Evolutionary conservation across 352 stramenopile species (phyloP).

Genomic region (Phytopythium aichiense): DNA sequence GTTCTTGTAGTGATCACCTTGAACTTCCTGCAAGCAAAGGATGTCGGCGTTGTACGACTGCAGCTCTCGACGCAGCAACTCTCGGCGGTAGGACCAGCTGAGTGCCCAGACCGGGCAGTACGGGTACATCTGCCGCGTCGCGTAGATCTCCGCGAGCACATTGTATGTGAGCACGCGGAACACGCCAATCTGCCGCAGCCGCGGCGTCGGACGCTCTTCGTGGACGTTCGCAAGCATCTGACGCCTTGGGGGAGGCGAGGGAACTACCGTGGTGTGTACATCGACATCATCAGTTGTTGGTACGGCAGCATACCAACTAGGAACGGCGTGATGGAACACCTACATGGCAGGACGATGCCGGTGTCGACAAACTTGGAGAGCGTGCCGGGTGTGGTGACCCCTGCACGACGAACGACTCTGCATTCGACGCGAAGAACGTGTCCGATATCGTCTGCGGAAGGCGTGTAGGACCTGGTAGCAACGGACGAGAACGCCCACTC

Average conservation of each 20-base stretch:
- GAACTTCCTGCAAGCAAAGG: constrained; percentile 97
- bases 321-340: constrained; percentile 14
- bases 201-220: constrained; percentile 67
- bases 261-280: constrained; percentile 34
- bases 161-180: constrained; percentile 91
- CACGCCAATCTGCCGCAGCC: constrained; percentile 69
- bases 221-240: constrained; percentile 84
- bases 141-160: constrained; percentile 90
- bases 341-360: constrained; percentile 85
- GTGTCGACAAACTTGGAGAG: constrained; percentile 79
- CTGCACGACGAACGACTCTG: constrained; percentile 51
- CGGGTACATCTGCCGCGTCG: constrained; percentile 92
- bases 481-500: not conserved
- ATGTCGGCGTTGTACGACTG: constrained; percentile 93
- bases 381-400: constrained; percentile 18
- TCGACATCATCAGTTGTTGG: not conserved
- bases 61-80: constrained; percentile 89
- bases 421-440: constrained; percentile 82
- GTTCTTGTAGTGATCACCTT: constrained; percentile 98
- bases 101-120: constrained; percentile 97
- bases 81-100: constrained; percentile 94
- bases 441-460: constrained; percentile 60
- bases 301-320: not conserved
- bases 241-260: constrained; percentile 61
- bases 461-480: constrained; percentile 51